phyloP scores from a whole-genome alignment of 2,329 filamentous ascomycete genomes.

The Penicillium rolfsii region DNA sequence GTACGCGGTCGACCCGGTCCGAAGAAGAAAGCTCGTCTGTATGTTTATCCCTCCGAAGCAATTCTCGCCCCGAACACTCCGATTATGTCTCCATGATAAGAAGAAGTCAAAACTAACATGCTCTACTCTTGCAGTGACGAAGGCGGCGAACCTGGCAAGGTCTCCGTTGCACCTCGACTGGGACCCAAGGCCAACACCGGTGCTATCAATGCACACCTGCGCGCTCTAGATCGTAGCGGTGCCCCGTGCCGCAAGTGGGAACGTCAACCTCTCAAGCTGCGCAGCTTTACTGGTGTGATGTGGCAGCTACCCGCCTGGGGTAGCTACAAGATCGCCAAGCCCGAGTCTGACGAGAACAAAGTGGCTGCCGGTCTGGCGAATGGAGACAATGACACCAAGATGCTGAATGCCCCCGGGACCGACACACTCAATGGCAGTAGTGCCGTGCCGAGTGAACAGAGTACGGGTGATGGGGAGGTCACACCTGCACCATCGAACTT shows the following conservation, averaged over 20 bases:
- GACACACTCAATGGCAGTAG: constrained; percentile 43
- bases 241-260: constrained; percentile 92
- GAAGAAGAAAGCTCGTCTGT: constrained; percentile 95
- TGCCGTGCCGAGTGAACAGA: constrained; percentile 63
- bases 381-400: constrained; percentile 61
- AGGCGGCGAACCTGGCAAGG: constrained; percentile 50
- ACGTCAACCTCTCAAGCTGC: constrained; percentile 78
- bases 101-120: constrained; percentile 5
- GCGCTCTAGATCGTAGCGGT: constrained; percentile 88
- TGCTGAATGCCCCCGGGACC: constrained; percentile 48
- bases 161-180: constrained; percentile 68
- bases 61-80: too few relatives aligned
- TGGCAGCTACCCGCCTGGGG: constrained; percentile 87
- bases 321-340: constrained; percentile 50
- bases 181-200: constrained; percentile 96
- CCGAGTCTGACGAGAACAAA: constrained; percentile 54
- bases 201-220: constrained; percentile 94
- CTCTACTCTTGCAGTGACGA: constrained; percentile 51
- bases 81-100: neutral
- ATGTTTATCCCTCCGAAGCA: constrained; percentile 56
- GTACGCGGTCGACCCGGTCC: constrained; percentile 85
- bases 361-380: constrained; percentile 60
- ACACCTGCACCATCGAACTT: constrained; percentile 51
- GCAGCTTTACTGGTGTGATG: constrained; percentile 85
- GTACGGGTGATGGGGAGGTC: constrained; percentile 55